phyloP scores from a whole-genome alignment of 2,329 filamentous ascomycete species.

The Colletotrichum caudatum region DNA sequence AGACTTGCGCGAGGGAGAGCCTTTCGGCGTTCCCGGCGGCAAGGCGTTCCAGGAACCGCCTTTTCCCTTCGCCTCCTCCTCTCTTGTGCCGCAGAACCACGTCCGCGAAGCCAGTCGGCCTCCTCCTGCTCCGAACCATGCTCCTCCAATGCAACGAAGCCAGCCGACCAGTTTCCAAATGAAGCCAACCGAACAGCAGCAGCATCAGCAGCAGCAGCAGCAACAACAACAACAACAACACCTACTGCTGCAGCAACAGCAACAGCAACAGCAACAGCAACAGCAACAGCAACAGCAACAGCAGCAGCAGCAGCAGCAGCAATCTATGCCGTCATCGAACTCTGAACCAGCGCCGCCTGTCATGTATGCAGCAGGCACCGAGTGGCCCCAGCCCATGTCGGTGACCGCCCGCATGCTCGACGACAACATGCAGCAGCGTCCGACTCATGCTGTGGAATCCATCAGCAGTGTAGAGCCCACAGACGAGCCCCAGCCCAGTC shows the following conservation, averaged over 20 bases:
- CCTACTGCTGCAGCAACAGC: neutral
- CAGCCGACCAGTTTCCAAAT: conserved; percentile 50
- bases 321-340: conserved; percentile 63
- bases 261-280: conserved; percentile 1
- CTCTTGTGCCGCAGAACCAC: conserved; percentile 62
- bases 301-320: conserved; percentile 51
- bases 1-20: conserved; percentile 67
- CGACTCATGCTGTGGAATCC: conserved; percentile 56
- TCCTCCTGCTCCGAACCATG: conserved; percentile 68
- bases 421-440: conserved; percentile 47
- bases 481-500: conserved; percentile 55
- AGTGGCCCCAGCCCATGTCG: conserved; percentile 50
- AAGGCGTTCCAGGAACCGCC: conserved; percentile 52
- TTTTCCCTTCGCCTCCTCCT: conserved; percentile 46
- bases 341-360: conserved; percentile 59
- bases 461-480: conserved; percentile 54
- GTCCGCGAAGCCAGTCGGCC: conserved; percentile 67
- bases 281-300: conserved; percentile 57
- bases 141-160: conserved; percentile 63
- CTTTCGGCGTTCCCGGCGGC: conserved; percentile 58
- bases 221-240: conserved; percentile 55
- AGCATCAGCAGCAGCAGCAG: conserved; percentile 48
- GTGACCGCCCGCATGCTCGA: conserved; percentile 49
- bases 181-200: conserved; percentile 56
- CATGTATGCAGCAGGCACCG: conserved; percentile 51